A percentile compares a stretch with the other conserved stretches of the same genome.
These are phyloP conservation scores for Sugiyamaella lignohabitans DNA, from an alignment of 805 yeast species.

Conservation along the genomic window DNA sequence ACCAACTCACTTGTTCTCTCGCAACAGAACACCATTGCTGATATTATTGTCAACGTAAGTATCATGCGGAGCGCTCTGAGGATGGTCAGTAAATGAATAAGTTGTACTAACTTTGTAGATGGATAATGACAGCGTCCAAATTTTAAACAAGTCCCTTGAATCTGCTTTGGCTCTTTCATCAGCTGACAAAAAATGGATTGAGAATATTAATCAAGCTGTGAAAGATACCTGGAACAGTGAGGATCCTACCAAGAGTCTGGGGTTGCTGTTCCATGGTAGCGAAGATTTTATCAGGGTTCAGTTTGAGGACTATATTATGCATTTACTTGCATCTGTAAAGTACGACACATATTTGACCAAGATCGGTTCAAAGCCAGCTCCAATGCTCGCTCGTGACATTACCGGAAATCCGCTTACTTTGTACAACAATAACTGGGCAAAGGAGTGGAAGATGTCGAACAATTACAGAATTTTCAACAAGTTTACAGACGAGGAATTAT, in stretches of 20 bases:
- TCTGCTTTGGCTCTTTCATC: slow-evolving; percentile 43
- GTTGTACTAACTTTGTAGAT: slow-evolving; percentile 9
- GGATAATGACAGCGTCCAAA: slow-evolving; percentile 37
- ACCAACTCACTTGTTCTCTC: slow-evolving; percentile 76
- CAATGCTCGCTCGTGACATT: slow-evolving; percentile 27
- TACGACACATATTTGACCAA: slow-evolving; percentile 49
- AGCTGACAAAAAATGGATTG: slow-evolving; percentile 73
- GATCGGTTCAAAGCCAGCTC: slow-evolving; percentile 35
- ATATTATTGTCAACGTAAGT: slow-evolving; percentile 68
- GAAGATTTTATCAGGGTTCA: slow-evolving; percentile 85
- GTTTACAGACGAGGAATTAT: slow-evolving; percentile 62
- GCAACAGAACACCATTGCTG: slow-evolving; percentile 56
- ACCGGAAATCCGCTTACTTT: slow-evolving; percentile 35
- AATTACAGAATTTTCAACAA: slow-evolving; percentile 50
- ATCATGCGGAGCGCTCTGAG: slow-evolving; percentile 18
- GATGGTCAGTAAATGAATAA: background rate
- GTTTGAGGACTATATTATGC: slow-evolving; percentile 84
- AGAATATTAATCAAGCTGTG: slow-evolving; percentile 47
- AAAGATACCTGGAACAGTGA: slow-evolving; percentile 37
- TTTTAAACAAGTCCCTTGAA: slow-evolving; percentile 38
- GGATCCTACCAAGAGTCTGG: slow-evolving; percentile 37
- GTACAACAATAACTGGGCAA: slow-evolving; percentile 43
- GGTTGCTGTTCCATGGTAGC: slow-evolving; percentile 55
- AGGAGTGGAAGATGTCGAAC: slow-evolving; percentile 48
- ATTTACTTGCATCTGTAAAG: slow-evolving; percentile 66